phyloP scores from a whole-genome alignment of 2,329 filamentous ascomycete species.

The Botrytis aclada region DNA sequence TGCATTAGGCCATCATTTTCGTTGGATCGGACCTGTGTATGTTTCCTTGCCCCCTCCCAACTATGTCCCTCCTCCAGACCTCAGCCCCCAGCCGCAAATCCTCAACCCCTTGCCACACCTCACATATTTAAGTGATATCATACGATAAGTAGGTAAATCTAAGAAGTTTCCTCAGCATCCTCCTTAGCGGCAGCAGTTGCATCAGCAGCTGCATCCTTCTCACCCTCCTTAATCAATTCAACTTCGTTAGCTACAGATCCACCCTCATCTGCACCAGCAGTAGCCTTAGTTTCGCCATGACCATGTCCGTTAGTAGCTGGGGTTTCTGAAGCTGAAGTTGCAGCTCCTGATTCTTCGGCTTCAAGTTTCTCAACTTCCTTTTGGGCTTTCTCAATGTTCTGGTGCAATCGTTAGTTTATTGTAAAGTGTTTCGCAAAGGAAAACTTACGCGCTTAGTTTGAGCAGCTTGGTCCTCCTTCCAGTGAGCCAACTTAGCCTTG shows the following conservation, averaged over 20 bases:
- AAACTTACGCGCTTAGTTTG: conserved; percentile 83
- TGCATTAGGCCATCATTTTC: neutral
- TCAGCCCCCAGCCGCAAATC: neutral
- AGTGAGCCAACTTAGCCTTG: conserved; percentile 84
- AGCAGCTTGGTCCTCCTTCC: conserved; percentile 84
- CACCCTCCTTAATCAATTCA: conserved; percentile 48
- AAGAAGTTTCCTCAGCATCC: conserved; percentile 41
- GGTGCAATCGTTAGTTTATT: conserved; percentile 37
- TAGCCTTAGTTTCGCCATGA: conserved; percentile 48
- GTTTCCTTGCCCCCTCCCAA: neutral
- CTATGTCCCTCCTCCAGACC: neutral
- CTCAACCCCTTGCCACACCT: neutral
- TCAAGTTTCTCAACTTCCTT: conserved; percentile 92
- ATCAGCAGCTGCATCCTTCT: conserved; percentile 56
- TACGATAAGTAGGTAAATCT: conserved; percentile 1
- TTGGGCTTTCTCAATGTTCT: conserved; percentile 97
- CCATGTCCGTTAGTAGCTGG: conserved; percentile 47
- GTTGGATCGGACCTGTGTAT: neutral
- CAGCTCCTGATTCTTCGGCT: conserved; percentile 52
- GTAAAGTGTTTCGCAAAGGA: neutral
- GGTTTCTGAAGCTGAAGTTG: conserved; percentile 40
- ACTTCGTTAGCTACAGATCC: conserved; percentile 33
- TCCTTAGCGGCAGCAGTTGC: conserved; percentile 60
- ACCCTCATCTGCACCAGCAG: conserved; percentile 34
- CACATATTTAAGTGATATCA: neutral